These are phyloP conservation scores for Rhizopogon salebrosus DNA, from an alignment of 768 basidiomycete genomes.

Conservation along the genomic window DNA sequence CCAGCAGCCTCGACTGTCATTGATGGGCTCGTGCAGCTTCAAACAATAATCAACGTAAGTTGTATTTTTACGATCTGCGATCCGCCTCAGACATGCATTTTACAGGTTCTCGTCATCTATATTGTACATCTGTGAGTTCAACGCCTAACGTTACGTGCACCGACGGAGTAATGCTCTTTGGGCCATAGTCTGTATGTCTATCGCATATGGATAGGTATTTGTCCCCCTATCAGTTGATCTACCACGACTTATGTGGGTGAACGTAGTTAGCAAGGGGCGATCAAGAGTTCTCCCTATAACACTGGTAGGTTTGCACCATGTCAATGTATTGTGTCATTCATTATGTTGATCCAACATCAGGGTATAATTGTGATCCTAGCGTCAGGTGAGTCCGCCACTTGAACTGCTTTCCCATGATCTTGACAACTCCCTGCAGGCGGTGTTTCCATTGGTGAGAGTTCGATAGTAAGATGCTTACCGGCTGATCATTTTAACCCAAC, in stretches of 20 bases:
- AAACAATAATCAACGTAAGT: background rate
- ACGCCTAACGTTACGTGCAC: background rate
- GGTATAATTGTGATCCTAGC: background rate
- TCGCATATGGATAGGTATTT: slow-evolving; percentile 4
- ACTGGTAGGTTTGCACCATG: background rate
- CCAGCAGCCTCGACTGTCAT: background rate
- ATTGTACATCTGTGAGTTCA: background rate
- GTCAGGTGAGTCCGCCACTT: background rate
- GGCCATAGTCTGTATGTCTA: background rate
- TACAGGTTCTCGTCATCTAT: background rate
- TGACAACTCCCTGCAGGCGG: background rate
- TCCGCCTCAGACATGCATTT: background rate
- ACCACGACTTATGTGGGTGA: background rate
- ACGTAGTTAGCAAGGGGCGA: background rate
- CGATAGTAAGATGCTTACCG: background rate
- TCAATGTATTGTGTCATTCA: background rate
- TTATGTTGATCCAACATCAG: background rate
- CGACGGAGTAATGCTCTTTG: background rate
- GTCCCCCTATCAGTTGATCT: background rate
- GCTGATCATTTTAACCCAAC: background rate
- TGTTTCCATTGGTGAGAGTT: background rate
- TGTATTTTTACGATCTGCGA: no score
- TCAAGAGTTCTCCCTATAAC: background rate
- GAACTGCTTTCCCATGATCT: background rate
- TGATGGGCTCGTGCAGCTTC: background rate